Base-by-base conservation (phyloP, 441 rosid species). In the Flueggea neowawraea region DNA sequence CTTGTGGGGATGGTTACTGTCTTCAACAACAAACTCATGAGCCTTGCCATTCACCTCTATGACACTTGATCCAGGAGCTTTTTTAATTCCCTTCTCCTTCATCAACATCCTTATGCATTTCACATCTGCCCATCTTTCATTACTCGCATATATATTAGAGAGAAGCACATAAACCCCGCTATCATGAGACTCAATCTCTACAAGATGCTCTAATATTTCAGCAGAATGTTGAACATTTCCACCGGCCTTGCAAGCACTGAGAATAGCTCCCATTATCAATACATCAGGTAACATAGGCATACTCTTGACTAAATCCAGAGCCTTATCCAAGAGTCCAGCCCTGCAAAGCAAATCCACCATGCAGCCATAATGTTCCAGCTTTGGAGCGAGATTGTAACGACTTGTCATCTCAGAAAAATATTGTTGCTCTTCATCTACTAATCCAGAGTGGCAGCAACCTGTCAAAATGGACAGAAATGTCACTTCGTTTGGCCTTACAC, bases 401-500 rank as follows among this genome's bases (percentile, higher is more conserved):
- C 70, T 67, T 57, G 55, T 75, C 93, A 90, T 88, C 4, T 86
- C 73, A 32, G 79, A 77, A 73, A 90, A 86, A 66, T 80, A 80
- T 16, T 11, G 11, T 53, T 73, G 73, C 54, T 86, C 89, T 55
- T 77, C 79, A 66, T 81, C 79, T 28, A 69, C 63, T 44, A 84
- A 80, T 65, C 91, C 95, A 2, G 86, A 87, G 76, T 88, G 95
- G 73, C 90, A 82, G 65, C 97, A 88, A 67, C 92, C 88, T 65
- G 84, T 87, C 67, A 86, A 62, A 74, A 85, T 57, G 51, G 91
- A 90, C 12, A 90, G 78, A 69, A 88, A 90, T 52, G 93, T 82
- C 41, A 90, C 72, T 69, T 70, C 82, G 65, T 90, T 87, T 5
- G 97, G 95, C 69, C 54, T 79, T 68, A 71, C 54, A 16, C 88